Base-by-base conservation (phyloP, 78 protist genomes). In the Fonticula alba region DNA sequence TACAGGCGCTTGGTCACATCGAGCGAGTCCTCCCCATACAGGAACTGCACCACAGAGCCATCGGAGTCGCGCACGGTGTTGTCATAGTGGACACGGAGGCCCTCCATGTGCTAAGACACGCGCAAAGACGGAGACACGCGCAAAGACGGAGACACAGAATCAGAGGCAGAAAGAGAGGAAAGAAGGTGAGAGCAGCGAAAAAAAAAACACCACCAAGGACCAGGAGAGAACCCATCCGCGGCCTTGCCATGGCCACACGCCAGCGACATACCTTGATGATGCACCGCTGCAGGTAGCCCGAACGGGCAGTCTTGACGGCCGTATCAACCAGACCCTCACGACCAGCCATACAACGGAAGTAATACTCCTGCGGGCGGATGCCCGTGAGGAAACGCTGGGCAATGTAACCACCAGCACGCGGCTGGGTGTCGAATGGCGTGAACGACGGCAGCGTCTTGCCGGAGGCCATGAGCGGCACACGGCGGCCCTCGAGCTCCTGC, bases 321-420 rank as follows among this genome's bases (percentile, higher is more conserved):
- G 99, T 97, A 61, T 97, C 99, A 43, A 84, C 73, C 22, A 84
- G 73, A 64, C 89, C 89, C 57, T 97, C 99, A 4, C 99, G 76
- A 14, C 99, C 99, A 31, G 97, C 98, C 96, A 91, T 92, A 24
- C 98, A 95, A 68, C 95, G 99, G 94, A 97, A 96, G 79, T 78
- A 87, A 78, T 93, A 86, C 86, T 97, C 99, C 52, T 66, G 69
- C 22, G 98, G 99, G 2, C 86, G 81, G 31, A 94, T 73, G 22
- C 99, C 99, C 15, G 66, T 43, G 36, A 92, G 71, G 81, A 92
- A 97, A 32, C 94, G 80, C 81, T 94, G 89, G 32, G 65, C 85
- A 10, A 95, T 98, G 60, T 95, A 95, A 38, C 99, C 99, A 13
- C 91, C 29, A n/a, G 83, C 33, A 63, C 79, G 89, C 1, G 93